phyloP scores from a whole-genome alignment of 805 yeast species.

The Candida xyloterini region DNA sequence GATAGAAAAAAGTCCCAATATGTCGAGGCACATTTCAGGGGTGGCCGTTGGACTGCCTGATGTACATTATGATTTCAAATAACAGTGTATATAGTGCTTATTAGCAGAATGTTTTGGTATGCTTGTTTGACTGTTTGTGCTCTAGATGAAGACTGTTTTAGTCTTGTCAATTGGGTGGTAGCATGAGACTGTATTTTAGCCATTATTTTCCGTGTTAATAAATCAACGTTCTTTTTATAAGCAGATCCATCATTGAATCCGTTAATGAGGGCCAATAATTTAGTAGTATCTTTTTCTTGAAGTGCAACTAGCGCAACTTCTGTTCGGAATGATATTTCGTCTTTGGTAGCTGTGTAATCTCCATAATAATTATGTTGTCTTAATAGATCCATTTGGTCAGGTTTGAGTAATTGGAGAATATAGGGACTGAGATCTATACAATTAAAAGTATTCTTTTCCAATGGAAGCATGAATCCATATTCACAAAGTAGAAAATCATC shows the following conservation, averaged over 20 bases:
- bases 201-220: conserved; percentile 35
- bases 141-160: not conserved
- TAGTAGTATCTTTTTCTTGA: conserved; percentile 37
- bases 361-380: conserved; percentile 57
- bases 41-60: not conserved
- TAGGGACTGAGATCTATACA: conserved; percentile 57
- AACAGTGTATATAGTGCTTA: not conserved
- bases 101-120: not conserved
- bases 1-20: not conserved
- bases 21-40: too few species aligned
- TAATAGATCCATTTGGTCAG: conserved; percentile 44
- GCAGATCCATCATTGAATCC: conserved; percentile 49
- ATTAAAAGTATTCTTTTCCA: conserved; percentile 57
- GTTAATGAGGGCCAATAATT: conserved; percentile 37
- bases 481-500: conserved; percentile 80
- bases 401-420: conserved; percentile 36
- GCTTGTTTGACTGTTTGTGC: not conserved
- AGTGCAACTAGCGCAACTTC: conserved; percentile 68
- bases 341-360: conserved; percentile 62
- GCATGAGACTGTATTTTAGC: conserved; percentile 17
- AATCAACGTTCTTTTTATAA: conserved; percentile 34
- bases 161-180: conserved; percentile 1
- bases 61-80: not conserved
- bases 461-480: conserved; percentile 69
- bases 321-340: conserved; percentile 65